Conservation (phyloP, 768 basidiomycete genomes). For the Lentinus tigrinus region DNA sequence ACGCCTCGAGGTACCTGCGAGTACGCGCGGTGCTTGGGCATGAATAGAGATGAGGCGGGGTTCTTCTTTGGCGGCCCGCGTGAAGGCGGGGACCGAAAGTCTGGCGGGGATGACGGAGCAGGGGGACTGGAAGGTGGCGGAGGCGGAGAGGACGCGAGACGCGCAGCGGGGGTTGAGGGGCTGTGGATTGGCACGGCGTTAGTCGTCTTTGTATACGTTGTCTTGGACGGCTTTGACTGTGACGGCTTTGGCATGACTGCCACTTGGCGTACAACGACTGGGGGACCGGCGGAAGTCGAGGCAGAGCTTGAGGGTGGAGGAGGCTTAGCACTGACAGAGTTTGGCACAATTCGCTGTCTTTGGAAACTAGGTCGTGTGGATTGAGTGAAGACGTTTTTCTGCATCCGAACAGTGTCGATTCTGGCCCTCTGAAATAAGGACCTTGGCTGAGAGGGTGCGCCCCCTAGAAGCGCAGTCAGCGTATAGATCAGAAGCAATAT, state of each 20-base stretch:
- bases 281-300: constrained; percentile 28
- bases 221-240: neutral
- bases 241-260: constrained; percentile 30
- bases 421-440: constrained; percentile 77
- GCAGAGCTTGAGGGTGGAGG: constrained; percentile 6
- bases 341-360: constrained; percentile 27
- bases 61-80: constrained; percentile 53
- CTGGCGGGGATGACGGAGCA: constrained; percentile 25
- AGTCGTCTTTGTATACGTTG: neutral
- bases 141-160: constrained; percentile 10
- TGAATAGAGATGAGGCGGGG: constrained; percentile 61
- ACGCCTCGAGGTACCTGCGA: constrained; percentile 29
- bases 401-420: constrained; percentile 65
- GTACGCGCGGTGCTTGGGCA: constrained; percentile 71
- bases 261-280: constrained; percentile 54
- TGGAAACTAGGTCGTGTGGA: constrained; percentile 44
- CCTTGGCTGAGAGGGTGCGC: constrained; percentile 48
- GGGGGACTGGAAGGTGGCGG: constrained; percentile 14
- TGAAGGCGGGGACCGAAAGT: constrained; percentile 30
- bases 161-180: neutral
- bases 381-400: constrained; percentile 58
- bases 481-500: neutral
- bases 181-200: neutral
- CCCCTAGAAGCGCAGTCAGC: constrained; percentile 34
- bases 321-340: constrained; percentile 8